phyloP scores from a whole-genome alignment of 73 alveolate species.

The Tetrahymena thermophila region DNA sequence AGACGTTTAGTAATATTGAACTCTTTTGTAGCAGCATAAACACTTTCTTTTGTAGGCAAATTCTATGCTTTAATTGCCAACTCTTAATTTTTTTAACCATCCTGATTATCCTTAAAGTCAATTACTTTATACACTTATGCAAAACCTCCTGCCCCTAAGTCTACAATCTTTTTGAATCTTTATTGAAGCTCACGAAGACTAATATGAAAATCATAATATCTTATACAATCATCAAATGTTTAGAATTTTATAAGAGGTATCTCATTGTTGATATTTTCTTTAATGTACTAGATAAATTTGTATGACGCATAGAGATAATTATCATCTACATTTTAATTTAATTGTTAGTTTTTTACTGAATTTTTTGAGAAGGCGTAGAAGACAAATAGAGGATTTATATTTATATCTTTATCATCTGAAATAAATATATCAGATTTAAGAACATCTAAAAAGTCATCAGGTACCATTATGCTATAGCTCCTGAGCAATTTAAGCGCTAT shows the following conservation, averaged over 20 bases:
- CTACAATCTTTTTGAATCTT: not conserved
- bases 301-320: not conserved
- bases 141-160: not conserved
- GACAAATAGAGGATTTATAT: not conserved
- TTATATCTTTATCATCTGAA: not conserved
- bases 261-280: not conserved
- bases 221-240: not conserved
- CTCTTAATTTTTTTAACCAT: not conserved
- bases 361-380: not conserved
- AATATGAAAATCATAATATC: not conserved
- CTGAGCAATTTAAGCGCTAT: not conserved
- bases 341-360: not conserved
- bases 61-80: not conserved
- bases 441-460: not conserved
- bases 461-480: not conserved
- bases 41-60: not conserved
- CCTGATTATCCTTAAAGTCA: not conserved
- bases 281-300: not conserved
- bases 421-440: not conserved
- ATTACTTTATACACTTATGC: not conserved
- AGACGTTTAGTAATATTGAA: not conserved
- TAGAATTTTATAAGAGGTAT: not conserved
- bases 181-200: not conserved
- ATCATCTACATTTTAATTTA: not conserved
- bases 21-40: not conserved